A percentile compares a stretch with the other conserved stretches of the same genome.
These are phyloP conservation scores for Lolium rigidum DNA, from an alignment of 176 grass and related monocot species.

Conservation along the genomic window DNA sequence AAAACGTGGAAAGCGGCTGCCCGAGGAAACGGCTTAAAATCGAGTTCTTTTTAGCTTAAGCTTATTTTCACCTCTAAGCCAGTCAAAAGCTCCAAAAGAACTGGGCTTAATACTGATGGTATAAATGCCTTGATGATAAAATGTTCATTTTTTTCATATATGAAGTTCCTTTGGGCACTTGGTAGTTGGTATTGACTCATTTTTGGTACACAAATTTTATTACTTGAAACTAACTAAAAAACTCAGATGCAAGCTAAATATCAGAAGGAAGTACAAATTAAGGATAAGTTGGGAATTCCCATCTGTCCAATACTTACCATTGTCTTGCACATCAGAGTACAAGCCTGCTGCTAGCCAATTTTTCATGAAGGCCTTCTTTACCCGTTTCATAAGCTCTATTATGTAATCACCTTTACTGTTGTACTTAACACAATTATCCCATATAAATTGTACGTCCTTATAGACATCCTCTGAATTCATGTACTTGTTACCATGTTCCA, in stretches of 20 bases:
- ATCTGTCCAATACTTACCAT: constrained; percentile 53
- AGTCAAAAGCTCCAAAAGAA: too few relatives aligned
- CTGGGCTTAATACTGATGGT: too few relatives aligned
- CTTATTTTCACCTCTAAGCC: too few relatives aligned
- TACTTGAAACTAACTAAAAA: not conserved
- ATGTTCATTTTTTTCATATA: not conserved
- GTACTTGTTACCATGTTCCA: constrained; percentile 81
- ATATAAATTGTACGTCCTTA: constrained; percentile 91
- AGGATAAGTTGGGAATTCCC: not conserved
- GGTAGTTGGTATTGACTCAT: constrained; percentile 14
- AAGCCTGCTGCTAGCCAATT: constrained; percentile 88
- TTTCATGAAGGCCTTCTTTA: constrained; percentile 96
- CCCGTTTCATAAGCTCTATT: constrained; percentile 97
- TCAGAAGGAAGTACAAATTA: not conserved
- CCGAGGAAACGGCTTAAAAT: too few relatives aligned
- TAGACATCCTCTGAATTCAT: constrained; percentile 93
- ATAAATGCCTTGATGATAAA: constrained; percentile 32
- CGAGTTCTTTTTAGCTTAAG: too few relatives aligned
- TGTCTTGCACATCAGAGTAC: constrained; percentile 62
- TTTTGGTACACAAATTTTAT: not conserved
- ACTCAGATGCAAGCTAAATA: constrained; percentile 28
- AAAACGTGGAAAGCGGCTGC: too few relatives aligned
- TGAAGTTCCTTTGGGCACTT: constrained; percentile 2
- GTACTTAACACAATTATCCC: constrained; percentile 92
- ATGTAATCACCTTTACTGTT: constrained; percentile 98